phyloP scores from a whole-genome alignment of 2,329 filamentous ascomycete species.

The Gliomastix tumulicola region DNA sequence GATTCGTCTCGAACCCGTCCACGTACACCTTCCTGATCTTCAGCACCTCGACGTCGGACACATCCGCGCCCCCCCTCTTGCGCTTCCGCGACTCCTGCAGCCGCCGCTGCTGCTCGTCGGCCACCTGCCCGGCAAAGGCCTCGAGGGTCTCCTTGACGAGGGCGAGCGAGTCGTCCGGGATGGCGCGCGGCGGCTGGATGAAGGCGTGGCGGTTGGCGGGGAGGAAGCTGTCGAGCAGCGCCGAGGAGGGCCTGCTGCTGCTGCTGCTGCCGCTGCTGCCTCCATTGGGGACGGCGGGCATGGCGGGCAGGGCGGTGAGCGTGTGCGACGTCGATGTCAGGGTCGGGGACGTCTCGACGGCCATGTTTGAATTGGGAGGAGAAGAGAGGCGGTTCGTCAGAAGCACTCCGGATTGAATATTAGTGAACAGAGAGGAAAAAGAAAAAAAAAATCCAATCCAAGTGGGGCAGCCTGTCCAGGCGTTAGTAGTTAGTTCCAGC shows the following conservation, averaged over 20 bases:
- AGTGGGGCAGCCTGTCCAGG: slow-evolving; percentile 8
- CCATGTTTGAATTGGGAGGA: too few relatives aligned
- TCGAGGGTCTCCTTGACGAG: slow-evolving; percentile 79
- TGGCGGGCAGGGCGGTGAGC: slow-evolving; percentile 42
- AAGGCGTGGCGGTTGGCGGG: slow-evolving; percentile 63
- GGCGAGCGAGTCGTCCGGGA: slow-evolving; percentile 64
- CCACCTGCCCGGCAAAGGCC: slow-evolving; percentile 65
- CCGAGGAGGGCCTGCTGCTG: slow-evolving; percentile 32
- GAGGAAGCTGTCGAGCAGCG: slow-evolving; percentile 50
- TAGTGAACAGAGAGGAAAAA: too few relatives aligned
- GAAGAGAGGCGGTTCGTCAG: too few relatives aligned
- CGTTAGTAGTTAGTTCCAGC: too few relatives aligned
- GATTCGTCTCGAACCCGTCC: slow-evolving; percentile 78
- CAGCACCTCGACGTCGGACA: slow-evolving; percentile 45
- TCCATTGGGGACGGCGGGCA: slow-evolving; percentile 26
- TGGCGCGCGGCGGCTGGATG: slow-evolving; percentile 61
- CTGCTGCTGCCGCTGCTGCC: slow-evolving; percentile 17
- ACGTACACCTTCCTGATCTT: slow-evolving; percentile 79
- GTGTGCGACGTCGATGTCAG: slow-evolving; percentile 60
- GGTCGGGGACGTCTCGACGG: slow-evolving; percentile 43
- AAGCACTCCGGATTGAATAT: too few relatives aligned
- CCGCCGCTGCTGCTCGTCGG: slow-evolving; percentile 63
- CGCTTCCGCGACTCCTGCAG: slow-evolving; percentile 69
- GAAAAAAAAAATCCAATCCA: slow-evolving; percentile 7
- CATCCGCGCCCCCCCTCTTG: slow-evolving; percentile 53